Evolutionary conservation across 2,329 filamentous ascomycete species (phyloP).

Genomic region (Aspergillus sp.): DNA sequence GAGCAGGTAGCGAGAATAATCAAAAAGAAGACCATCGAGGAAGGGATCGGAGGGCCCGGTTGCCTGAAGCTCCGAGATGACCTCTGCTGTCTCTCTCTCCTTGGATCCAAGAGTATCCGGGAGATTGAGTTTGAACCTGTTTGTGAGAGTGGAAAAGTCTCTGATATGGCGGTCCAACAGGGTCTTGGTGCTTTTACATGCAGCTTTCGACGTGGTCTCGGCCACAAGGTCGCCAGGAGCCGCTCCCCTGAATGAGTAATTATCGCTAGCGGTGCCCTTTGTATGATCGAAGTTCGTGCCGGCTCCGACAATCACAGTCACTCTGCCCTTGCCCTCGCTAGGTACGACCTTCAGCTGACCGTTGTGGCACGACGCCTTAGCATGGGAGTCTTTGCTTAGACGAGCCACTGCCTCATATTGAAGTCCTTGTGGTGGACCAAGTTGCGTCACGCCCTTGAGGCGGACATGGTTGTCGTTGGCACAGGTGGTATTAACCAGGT

Average conservation of each 20-base stretch:
- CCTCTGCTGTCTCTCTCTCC: conserved; percentile 23
- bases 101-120: conserved; percentile 18
- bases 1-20: conserved; percentile 54
- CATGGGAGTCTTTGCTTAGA: no score
- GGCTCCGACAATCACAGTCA: conserved; percentile 45
- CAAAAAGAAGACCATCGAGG: conserved; percentile 54
- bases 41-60: conserved; percentile 48
- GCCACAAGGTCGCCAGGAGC: conserved; percentile 46
- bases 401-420: not conserved
- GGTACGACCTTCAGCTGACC: not conserved
- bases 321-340: not conserved
- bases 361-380: no score
- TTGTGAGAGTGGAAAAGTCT: conserved; percentile 17
- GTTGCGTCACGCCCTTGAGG: not conserved
- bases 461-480: no score
- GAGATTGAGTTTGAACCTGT: conserved; percentile 44
- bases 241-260: conserved; percentile 51
- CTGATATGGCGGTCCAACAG: conserved; percentile 17
- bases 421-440: not conserved
- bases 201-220: conserved; percentile 20
- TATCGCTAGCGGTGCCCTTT: conserved; percentile 45
- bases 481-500: no score
- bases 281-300: conserved; percentile 51
- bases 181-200: conserved; percentile 5
- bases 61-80: conserved; percentile 31